Evolutionary conservation across 2,329 filamentous ascomycete species (phyloP).

Genomic region (Trichoderma polysporum): DNA sequence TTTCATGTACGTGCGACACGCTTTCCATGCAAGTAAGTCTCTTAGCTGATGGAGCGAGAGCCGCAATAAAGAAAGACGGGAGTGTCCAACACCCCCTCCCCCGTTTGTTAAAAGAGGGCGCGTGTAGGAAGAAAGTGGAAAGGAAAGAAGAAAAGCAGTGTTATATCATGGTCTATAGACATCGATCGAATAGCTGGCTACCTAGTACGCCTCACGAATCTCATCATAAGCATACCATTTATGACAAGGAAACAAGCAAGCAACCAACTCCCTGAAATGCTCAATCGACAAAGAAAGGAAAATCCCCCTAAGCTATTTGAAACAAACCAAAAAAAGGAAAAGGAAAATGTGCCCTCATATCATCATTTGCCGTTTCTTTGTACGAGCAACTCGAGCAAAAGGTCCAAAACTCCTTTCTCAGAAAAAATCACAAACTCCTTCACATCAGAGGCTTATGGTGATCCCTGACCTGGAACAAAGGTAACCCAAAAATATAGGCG

Average conservation of each 20-base stretch:
- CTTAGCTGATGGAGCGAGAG: not conserved
- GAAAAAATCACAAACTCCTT: not conserved
- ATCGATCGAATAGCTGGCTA: not conserved
- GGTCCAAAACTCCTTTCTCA: not conserved
- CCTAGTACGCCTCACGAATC: not conserved
- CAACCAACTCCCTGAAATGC: slow-evolving; percentile 19
- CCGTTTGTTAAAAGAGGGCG: not conserved
- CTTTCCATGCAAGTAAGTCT: not conserved
- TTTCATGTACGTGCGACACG: not conserved
- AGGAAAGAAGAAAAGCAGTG: not conserved
- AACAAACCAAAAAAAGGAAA: not conserved
- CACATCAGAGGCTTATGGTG: not conserved
- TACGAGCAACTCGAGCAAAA: not conserved
- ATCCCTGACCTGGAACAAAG: not conserved
- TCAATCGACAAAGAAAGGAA: not conserved
- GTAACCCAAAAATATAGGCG: not conserved
- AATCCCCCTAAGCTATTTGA: not conserved
- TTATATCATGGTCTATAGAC: not conserved
- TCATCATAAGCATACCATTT: not conserved
- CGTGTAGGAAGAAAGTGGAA: not conserved
- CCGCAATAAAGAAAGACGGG: not conserved
- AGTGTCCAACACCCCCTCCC: too few species aligned
- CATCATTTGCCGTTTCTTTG: not conserved
- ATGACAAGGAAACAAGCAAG: not conserved
- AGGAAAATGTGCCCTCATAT: not conserved